Evolutionary conservation across 805 yeast genomes (phyloP).

Genomic region (Huiozyma sinensis): DNA sequence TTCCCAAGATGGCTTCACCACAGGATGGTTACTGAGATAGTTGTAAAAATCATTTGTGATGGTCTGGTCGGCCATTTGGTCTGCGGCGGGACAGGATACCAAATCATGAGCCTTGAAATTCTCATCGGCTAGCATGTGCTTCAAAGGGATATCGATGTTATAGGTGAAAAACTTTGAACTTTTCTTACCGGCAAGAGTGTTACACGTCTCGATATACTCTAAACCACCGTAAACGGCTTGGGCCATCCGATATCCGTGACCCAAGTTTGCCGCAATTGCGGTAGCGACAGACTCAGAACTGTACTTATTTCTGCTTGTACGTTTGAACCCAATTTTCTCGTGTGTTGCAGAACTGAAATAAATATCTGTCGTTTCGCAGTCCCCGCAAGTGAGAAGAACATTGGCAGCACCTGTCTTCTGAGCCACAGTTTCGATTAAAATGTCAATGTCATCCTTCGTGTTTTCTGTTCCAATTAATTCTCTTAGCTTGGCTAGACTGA

Average conservation of each 20-base stretch:
- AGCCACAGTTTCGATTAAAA: slow-evolving; percentile 28
- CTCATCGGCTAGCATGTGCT: slow-evolving; percentile 24
- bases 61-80: background rate
- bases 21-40: slow-evolving; percentile 45
- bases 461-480: slow-evolving; percentile 21
- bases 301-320: slow-evolving; percentile 31
- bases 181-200: slow-evolving; percentile 35
- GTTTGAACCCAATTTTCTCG: background rate
- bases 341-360: background rate
- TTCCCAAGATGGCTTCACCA: slow-evolving; percentile 44
- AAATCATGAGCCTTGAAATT: slow-evolving; percentile 19
- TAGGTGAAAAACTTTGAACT: slow-evolving; percentile 69
- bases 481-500: slow-evolving; percentile 61
- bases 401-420: slow-evolving; percentile 22
- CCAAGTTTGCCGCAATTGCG: slow-evolving; percentile 64
- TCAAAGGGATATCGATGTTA: slow-evolving; percentile 27
- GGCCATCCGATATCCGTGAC: slow-evolving; percentile 37
- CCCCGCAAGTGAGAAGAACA: slow-evolving; percentile 78
- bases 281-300: slow-evolving; percentile 60
- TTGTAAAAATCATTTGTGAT: slow-evolving; percentile 31
- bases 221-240: slow-evolving; percentile 47
- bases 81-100: background rate
- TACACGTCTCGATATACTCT: slow-evolving; percentile 56
- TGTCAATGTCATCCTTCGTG: slow-evolving; percentile 28
- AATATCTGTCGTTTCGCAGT: slow-evolving; percentile 24